A percentile compares a stretch with the other conserved stretches of the same genome.
phyloP scores from a whole-genome alignment of 352 stramenopile species.

The Nothophytophthora sp. region DNA sequence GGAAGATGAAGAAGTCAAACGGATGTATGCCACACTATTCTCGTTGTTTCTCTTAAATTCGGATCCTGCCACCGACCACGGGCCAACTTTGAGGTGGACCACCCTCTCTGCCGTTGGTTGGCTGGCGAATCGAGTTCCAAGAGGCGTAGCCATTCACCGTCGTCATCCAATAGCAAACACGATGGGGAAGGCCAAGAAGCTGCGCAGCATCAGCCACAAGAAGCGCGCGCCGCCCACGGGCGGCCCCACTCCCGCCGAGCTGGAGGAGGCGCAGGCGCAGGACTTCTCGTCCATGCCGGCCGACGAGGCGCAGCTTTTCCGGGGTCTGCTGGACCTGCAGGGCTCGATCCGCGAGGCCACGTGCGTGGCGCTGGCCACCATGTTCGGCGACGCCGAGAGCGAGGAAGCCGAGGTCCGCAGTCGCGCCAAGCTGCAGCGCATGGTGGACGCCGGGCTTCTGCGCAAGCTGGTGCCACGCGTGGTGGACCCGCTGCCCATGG shows the following conservation, averaged over 20 bases:
- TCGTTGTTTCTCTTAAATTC: too few species aligned
- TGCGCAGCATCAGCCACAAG: slow-evolving; percentile 84
- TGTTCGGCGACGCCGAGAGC: slow-evolving; percentile 74
- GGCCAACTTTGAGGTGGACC: too few species aligned
- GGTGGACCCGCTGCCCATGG: slow-evolving; percentile 83
- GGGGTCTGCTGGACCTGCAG: slow-evolving; percentile 70
- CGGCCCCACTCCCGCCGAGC: slow-evolving; percentile 52
- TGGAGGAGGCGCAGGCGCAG: slow-evolving; percentile 48
- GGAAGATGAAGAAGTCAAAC: too few species aligned
- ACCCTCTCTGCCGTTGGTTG: slow-evolving; percentile 29
- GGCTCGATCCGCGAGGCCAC: slow-evolving; percentile 85
- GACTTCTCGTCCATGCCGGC: slow-evolving; percentile 47
- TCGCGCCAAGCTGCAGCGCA: slow-evolving; percentile 67
- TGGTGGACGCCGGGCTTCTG: slow-evolving; percentile 79
- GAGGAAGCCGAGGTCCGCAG: slow-evolving; percentile 58
- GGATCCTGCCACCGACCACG: too few species aligned
- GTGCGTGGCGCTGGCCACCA: slow-evolving; percentile 82
- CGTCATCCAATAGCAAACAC: slow-evolving; percentile 3
- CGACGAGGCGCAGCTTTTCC: slow-evolving; percentile 72
- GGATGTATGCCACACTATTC: too few species aligned
- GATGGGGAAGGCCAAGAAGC: slow-evolving; percentile 90
- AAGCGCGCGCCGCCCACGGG: slow-evolving; percentile 69
- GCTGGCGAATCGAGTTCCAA: slow-evolving; percentile 4
- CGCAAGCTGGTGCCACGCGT: slow-evolving; percentile 85
- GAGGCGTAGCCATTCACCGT: slow-evolving; percentile 14